These are phyloP conservation scores for Bruguiera gymnorhiza DNA, from an alignment of 345 rosid species.

Conservation along the genomic window DNA sequence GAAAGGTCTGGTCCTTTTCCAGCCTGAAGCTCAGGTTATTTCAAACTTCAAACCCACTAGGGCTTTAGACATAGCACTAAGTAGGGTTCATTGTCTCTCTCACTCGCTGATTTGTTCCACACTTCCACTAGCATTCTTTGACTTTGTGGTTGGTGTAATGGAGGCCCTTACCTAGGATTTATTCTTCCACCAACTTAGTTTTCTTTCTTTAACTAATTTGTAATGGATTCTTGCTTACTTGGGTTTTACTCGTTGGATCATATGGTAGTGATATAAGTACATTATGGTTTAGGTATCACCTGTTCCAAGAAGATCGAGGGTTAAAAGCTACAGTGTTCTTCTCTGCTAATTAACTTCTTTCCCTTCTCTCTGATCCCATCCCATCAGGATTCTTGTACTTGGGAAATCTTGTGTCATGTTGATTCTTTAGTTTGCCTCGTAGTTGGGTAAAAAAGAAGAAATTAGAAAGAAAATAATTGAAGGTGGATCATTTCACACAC, in stretches of 20 bases:
- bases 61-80: too few species aligned
- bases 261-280: too few species aligned
- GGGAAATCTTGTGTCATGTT: not conserved
- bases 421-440: not conserved
- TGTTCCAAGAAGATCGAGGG: too few species aligned
- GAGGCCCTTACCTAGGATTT: not conserved
- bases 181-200: too few species aligned
- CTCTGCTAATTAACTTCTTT: not conserved
- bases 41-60: not conserved
- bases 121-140: not conserved
- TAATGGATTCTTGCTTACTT: too few species aligned
- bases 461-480: not conserved
- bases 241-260: too few species aligned
- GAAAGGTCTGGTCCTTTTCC: constrained; percentile 36
- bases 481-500: not conserved
- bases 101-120: not conserved
- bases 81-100: not conserved
- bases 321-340: not conserved
- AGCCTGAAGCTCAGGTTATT: constrained; percentile 6
- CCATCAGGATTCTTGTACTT: not conserved
- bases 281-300: too few species aligned
- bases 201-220: not conserved
- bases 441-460: too few species aligned
- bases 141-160: not conserved
- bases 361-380: not conserved